Base-by-base conservation (phyloP, 768 basidiomycete genomes). In the Leccinum olivaceopallidum region DNA sequence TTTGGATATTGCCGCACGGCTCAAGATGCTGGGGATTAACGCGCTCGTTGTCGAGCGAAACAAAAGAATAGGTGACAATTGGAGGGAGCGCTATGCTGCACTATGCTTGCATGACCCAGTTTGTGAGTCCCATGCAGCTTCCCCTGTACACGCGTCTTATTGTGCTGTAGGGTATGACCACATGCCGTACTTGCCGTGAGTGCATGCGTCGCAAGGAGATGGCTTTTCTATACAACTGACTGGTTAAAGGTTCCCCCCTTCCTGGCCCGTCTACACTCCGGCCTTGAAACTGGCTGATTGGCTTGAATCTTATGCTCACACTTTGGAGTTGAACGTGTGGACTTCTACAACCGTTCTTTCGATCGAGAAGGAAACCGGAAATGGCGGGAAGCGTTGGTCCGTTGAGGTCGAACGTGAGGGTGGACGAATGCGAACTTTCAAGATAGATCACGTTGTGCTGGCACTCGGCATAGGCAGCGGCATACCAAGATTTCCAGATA, bases 281-380 rank as follows among this genome's bases (percentile, higher is more conserved):
- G 85, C 85, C 14, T 22, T 64, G 50, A 66, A 86, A 80, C 71
- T 89, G 14, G 88, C 86, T 0, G 82, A 85, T 60, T 89, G 86
- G 85, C 78, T 90, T 3, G 88, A 89, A 71, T 77, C 72, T 58
- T 89, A 88, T 67, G 85, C 84, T 1, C 78, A 83, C 12, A 67
- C 77, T 2, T 71, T 89, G 59, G 88, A 88, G 61, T 74, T 89
- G 56, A 84, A 87, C 64, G 79, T 85, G 6, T 88, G 87, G 87
- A 83, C 80, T n/a, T 81, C 79, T 0, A 77, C 81, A 0, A 67
- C 63, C 2, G 79, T 70, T 20, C 8, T 58, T 10, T 64, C 68
- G 1, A 68, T 76, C 18, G 58, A 60, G 53, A 69, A 67, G 18
- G 79, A 67, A 30, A 57, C 63, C 2, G 61, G 77, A 6, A 60